Evolutionary conservation across 2,329 filamentous ascomycete species (phyloP), one percentile per base, ranked within the genome.

Genomic region (Stagonosporopsis chrysanthemi): DNA sequence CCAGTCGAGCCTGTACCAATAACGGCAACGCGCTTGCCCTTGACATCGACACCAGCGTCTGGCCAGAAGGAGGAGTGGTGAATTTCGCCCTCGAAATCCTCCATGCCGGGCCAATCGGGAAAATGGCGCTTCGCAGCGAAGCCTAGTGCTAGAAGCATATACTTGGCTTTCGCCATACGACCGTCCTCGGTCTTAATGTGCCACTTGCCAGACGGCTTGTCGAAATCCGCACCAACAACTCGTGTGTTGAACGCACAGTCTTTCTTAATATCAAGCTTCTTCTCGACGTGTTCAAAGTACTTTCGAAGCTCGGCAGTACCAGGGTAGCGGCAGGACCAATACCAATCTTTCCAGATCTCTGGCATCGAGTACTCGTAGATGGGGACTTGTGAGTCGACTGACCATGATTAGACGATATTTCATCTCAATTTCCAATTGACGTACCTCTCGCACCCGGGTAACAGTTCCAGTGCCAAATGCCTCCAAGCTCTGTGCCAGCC

Each of bases 1-100:
- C 87, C 87, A 0, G 85, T 85, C 0, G 86, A 84, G 1, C 87
- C 87, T 0, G 86, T 89, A 12, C 88, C 87, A 31, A 90, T 84
- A 53, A 89, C 81, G 15, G 82, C 87, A 47, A 85, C 82, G 17
- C 82, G 80, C 70, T 89, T 89, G 43, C 81, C 81, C 39, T 79
- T 79, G 26, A 86, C 80, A 48, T 84, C 79, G n/a, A 88, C 77
- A 5, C 82, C 78, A 4, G 81, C 75, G 7, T 85, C 78, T 1
- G 86, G 85, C 86, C 86, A 88, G 70, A 84, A 84, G 1, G 84
- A 85, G 0, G 84, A 83, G 69, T 88, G 86, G 64, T 86, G 81
- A 12, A 87, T 80, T 15, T 80, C 71, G 19, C 87, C 87, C 53
- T 85, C 80, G 78, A 87, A 89, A 26, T 78, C 81, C 19, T 85